Evolutionary conservation across 495 filamentous ascomycete genomes (phyloP), one percentile per base, ranked within the genome.

Genomic region (Staphylotrichum tortipilum): DNA sequence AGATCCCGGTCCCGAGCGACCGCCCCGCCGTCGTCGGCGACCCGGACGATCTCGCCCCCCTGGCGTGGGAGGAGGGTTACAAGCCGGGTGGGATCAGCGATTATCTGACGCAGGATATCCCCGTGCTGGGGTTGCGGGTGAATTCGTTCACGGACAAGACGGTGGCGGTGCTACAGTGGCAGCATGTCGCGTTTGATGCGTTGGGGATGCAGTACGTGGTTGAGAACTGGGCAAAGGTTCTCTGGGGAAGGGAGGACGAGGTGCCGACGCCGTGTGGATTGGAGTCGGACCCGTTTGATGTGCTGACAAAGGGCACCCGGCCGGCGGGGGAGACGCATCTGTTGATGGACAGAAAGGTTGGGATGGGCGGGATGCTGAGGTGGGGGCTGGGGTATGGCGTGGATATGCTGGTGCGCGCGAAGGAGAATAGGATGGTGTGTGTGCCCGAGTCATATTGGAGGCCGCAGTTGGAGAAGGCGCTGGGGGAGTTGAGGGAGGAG

Each of bases 381-480:
- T 71, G 63, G 56, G 62, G 49, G 3, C 37, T 63, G 6, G 50
- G 59, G 3, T 58, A 57, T 14, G 54, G 51, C 28, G 41, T 54
- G 8, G 57, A 60, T 30, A 58, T 63, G 52, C 33, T 62, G 18
- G 45, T 63, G 4, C 36, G 57, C 31, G 52, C 44, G 39, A 66
- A 62, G 40, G 68, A 70, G 31, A 67, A 66, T 15, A 61, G 68
- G 19, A 62, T 66, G 56, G 54, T 70, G 1, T 69, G 56, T 48
- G 30, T 69, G 15, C 68, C 66, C 3, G 55, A 51, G 24, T 23
- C 52, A 9, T 60, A 52, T 11, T 61, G 59, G 55, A 23, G 39
- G 38, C 30, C 24, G 41, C 52, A 58, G 36, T 22, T 55, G 26
- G 52, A 59, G 7, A 53, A 47, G 35, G 59, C 62, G 17, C 47